phyloP scores from a whole-genome alignment of 768 basidiomycete genomes.

The Xanthoconium stramineum region DNA sequence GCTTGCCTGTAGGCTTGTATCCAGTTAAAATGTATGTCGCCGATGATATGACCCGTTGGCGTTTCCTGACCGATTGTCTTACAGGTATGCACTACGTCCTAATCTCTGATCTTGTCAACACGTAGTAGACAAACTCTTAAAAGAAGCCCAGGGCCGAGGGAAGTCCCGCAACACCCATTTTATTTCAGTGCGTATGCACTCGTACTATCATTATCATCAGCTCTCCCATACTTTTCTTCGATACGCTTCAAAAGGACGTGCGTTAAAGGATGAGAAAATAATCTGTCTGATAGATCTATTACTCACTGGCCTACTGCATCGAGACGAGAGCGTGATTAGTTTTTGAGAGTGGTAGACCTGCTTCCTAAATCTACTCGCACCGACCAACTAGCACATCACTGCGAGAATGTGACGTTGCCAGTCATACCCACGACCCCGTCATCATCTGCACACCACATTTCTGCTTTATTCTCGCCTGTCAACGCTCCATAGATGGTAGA shows the following conservation, averaged over 20 bases:
- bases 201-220: no score
- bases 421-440: constrained; percentile 68
- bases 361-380: neutral
- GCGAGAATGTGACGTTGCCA: constrained; percentile 40
- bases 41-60: neutral
- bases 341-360: neutral
- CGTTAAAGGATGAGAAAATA: no score
- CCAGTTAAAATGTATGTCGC: constrained; percentile 76
- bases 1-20: constrained; percentile 79
- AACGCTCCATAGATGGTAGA: constrained; percentile 48
- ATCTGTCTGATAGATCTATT: no score
- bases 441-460: constrained; percentile 59
- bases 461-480: constrained; percentile 34
- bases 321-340: neutral
- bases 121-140: neutral
- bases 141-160: neutral
- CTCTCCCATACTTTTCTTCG: no score
- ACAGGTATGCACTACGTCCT: constrained; percentile 27
- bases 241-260: no score
- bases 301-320: neutral
- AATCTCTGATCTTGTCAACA: neutral
- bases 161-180: no score
- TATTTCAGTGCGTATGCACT: no score
- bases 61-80: constrained; percentile 7
- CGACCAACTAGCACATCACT: neutral